Percentiles rank a stretch among this genome's conserved stretches.
These are phyloP conservation scores for Typha latifolia DNA, from an alignment of 176 grass and related monocot genomes.

Conservation along the genomic window DNA sequence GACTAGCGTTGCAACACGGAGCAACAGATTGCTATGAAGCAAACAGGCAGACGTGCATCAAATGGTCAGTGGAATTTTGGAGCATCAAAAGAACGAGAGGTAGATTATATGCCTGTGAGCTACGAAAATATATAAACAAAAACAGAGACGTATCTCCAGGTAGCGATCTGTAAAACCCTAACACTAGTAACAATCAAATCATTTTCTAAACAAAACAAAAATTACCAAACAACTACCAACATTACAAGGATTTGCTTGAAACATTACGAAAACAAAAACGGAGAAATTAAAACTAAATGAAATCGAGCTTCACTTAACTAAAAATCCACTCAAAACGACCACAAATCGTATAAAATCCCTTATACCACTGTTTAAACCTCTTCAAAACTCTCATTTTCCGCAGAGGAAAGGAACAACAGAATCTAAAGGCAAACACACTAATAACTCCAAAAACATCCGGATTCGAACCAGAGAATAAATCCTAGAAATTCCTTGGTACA, in stretches of 20 bases:
- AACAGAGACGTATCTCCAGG: too few species aligned
- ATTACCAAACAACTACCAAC: background rate
- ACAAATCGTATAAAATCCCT: background rate
- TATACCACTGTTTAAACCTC: background rate
- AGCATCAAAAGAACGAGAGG: too few species aligned
- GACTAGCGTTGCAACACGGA: too few species aligned
- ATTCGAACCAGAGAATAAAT: conserved; percentile 3
- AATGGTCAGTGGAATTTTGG: too few species aligned
- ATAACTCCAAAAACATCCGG: background rate
- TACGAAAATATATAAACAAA: too few species aligned
- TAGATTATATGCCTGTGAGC: too few species aligned
- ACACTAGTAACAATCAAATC: background rate
- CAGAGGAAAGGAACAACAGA: background rate
- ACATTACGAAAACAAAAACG: background rate
- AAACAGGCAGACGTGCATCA: too few species aligned
- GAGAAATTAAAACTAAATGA: background rate
- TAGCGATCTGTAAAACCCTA: too few species aligned
- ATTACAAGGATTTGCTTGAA: background rate
- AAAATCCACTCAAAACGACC: background rate
- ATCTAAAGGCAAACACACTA: conserved; percentile 3
- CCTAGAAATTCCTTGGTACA: background rate
- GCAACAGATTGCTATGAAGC: too few species aligned
- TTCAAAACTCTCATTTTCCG: background rate
- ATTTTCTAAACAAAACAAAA: background rate
- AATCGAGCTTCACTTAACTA: background rate